Percentiles rank a stretch among this genome's conserved stretches.
Evolutionary conservation across 1,284 basidiomycete genomes (phyloP).

Genomic region (Gyrodon tennesseensis): DNA sequence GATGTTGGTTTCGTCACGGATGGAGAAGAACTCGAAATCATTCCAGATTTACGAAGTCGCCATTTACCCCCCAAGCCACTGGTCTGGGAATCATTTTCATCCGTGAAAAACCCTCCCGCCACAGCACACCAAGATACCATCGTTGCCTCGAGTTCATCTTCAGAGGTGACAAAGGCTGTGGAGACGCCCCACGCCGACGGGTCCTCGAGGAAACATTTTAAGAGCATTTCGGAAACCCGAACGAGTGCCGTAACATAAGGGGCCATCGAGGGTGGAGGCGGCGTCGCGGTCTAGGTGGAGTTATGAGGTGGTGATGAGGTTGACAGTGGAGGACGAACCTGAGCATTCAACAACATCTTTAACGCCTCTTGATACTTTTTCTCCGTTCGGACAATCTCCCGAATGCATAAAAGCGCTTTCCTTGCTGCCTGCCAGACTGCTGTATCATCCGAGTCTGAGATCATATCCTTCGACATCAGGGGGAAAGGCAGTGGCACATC

Average conservation of each 20-base stretch:
- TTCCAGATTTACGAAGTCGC: conserved; percentile 35
- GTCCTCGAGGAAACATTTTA: conserved; percentile 55
- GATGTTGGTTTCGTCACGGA: conserved; percentile 17
- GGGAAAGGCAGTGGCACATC: conserved; percentile 14
- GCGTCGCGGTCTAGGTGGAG: conserved; percentile 42
- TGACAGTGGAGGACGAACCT: conserved; percentile 41
- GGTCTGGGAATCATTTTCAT: conserved; percentile 24
- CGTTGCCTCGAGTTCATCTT: conserved; percentile 56
- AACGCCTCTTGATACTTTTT: conserved; percentile 60
- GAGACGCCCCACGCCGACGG: conserved; percentile 64
- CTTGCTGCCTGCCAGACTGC: conserved; percentile 57
- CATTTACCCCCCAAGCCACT: conserved; percentile 29
- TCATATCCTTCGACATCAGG: conserved; percentile 17
- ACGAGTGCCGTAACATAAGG: conserved; percentile 55
- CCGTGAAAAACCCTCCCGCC: conserved; percentile 60
- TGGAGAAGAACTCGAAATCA: conserved; percentile 10
- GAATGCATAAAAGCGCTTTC: conserved; percentile 58
- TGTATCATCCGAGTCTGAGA: conserved; percentile 38
- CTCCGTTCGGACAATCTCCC: conserved; percentile 67
- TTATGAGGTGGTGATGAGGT: conserved; percentile 12
- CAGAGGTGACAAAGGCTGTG: conserved; percentile 56
- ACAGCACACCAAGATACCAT: conserved; percentile 64
- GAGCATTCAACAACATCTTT: conserved; percentile 47
- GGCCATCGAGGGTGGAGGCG: conserved; percentile 57
- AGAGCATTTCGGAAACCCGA: conserved; percentile 51